A percentile compares a stretch with the other conserved stretches of the same genome.
Evolutionary conservation across 164 flowering plant genomes (phyloP).

Genomic region (Tetrastigma voinierianum): DNA sequence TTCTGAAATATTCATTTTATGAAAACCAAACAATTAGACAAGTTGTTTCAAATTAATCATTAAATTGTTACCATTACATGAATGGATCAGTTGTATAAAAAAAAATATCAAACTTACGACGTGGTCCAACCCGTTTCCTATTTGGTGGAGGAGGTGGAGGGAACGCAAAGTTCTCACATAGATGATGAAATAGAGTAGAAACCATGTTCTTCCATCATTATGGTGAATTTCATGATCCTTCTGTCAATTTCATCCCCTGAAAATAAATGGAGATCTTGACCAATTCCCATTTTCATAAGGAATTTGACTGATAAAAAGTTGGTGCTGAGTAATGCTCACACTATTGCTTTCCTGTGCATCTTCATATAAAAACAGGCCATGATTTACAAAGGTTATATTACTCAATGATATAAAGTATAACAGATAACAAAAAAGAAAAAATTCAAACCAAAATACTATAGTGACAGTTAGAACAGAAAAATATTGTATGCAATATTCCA

Average conservation of each 20-base stretch:
- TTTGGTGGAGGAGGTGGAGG: conserved; percentile 82
- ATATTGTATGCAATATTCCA: no score
- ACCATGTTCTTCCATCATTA: no score
- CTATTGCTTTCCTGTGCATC: conserved; percentile 24
- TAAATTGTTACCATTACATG: not conserved
- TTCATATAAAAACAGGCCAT: conserved; percentile 2
- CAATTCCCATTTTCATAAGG: conserved; percentile 13
- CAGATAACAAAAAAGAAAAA: not conserved
- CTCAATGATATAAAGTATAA: not conserved
- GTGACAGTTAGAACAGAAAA: no score
- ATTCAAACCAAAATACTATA: not conserved
- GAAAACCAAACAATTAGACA: not conserved
- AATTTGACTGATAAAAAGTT: conserved; percentile 9
- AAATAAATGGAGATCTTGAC: not conserved
- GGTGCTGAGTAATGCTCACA: conserved; percentile 16
- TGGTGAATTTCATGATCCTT: conserved; percentile 9
- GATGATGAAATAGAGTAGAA: conserved; percentile 38
- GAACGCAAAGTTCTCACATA: conserved; percentile 61
- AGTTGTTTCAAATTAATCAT: not conserved
- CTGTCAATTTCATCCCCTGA: conserved; percentile 4
- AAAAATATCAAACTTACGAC: conserved; percentile 65
- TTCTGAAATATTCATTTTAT: no score
- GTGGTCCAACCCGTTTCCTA: conserved; percentile 73
- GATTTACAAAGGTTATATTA: not conserved
- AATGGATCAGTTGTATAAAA: not conserved